Base-by-base conservation (phyloP, 495 filamentous ascomycete species). In the Xylaria telfairii region DNA sequence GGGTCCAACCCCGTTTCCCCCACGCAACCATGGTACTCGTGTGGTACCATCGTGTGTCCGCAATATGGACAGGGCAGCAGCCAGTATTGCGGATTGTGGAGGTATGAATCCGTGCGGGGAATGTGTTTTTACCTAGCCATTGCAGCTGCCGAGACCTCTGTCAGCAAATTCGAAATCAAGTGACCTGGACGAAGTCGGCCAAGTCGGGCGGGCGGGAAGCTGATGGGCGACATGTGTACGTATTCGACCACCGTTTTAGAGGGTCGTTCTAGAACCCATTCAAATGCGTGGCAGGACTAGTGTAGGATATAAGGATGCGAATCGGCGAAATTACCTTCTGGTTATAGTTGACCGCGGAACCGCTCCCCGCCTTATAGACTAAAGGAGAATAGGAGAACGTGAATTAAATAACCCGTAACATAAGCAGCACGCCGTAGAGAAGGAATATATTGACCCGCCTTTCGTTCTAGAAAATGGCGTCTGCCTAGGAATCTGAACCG, bases 11-110 rank as follows among this genome's bases (percentile, higher is more conserved):
- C 59, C 59, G 24, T 41, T 28, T 5, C 59, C 54, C 59, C 59
- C 59, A 62, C 59, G 59, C n/a, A 42, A 17, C 13, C 21, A n/a
- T 42, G 42, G 21, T 17, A n/a, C 37, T 42, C 21, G 37, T 62
- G 34, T 32, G 56, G 56, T 37, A 37, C 30, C 30, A 59, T 41
- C 42, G 59, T 62, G 32, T 32, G 54, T 30, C 10, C 41, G 37
- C 32, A 41, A 61, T 41, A 61, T 37, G 57, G 57, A 17, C 57
- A 61, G 57, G 57, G 57, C 32, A 61, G 37, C 57, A 61, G 57
- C 19, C n/a, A 61, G 34, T 61, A n/a, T n/a, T n/a, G n/a, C n/a
- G n/a, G n/a, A n/a, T 24, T 42, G 21, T 42, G 34, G 59, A 24
- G 37, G 59, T 42, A 24, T 13, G 59, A 62, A 62, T 10, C 42